Percentiles rank a stretch among this genome's conserved stretches.
phyloP scores from a whole-genome alignment of 768 basidiomycete genomes.

The Amyloporia xantha region DNA sequence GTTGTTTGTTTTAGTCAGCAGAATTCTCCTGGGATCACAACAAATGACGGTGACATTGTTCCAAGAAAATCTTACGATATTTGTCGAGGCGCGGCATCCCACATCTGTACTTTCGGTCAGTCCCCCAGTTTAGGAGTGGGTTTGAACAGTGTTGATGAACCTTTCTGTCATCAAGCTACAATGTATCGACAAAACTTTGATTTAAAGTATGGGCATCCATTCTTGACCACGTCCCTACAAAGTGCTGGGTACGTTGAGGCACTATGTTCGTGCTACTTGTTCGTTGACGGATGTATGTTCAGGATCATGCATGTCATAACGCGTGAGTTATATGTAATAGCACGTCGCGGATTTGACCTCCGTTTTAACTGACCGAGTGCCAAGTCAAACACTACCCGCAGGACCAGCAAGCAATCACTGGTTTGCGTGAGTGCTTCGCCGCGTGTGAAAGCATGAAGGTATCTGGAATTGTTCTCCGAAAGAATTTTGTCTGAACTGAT shows the following conservation, averaged over 20 bases:
- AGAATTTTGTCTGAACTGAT: neutral
- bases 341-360: neutral
- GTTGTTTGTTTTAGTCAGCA: too few relatives aligned
- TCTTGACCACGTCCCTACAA: conserved; percentile 61
- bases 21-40: too few relatives aligned
- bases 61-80: conserved; percentile 69
- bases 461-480: conserved; percentile 5
- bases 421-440: conserved; percentile 56
- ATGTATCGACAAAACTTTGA: conserved; percentile 56
- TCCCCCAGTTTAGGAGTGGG: too few relatives aligned
- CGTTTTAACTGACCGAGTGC: conserved; percentile 6
- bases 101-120: conserved; percentile 61
- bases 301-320: conserved; percentile 79
- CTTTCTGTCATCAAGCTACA: conserved; percentile 38
- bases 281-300: conserved; percentile 6
- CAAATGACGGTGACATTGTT: conserved; percentile 29
- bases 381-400: conserved; percentile 66
- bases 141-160: too few relatives aligned
- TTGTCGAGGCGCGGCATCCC: conserved; percentile 69
- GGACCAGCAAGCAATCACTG: conserved; percentile 60
- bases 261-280: neutral
- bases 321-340: conserved; percentile 28
- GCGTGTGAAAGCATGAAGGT: conserved; percentile 68
- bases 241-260: conserved; percentile 56
- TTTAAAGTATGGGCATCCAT: conserved; percentile 54